phyloP scores from a whole-genome alignment of 148 eudicot genomes.

The Fallopia convolvulus region DNA sequence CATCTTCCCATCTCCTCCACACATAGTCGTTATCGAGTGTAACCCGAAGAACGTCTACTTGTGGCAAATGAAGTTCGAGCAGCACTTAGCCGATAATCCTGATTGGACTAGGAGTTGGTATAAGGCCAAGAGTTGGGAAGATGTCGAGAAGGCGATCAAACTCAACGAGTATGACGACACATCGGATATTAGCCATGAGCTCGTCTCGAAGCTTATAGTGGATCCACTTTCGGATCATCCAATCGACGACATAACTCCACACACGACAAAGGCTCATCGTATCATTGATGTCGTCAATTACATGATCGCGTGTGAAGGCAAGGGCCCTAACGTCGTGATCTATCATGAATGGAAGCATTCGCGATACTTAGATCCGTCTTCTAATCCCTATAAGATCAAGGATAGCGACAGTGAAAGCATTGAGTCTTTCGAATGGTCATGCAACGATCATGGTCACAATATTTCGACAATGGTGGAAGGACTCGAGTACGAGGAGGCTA shows the following conservation, averaged over 20 bases:
- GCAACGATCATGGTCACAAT: background rate
- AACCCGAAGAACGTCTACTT: background rate
- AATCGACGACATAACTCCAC: background rate
- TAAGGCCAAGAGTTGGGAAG: background rate
- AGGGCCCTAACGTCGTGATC: background rate
- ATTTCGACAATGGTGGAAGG: background rate
- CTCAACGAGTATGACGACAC: background rate
- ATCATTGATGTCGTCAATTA: background rate
- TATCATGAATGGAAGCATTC: background rate
- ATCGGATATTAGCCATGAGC: background rate
- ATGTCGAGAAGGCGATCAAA: background rate
- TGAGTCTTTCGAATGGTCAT: too few species aligned
- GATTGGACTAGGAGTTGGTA: background rate
- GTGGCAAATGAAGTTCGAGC: background rate
- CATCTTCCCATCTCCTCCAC: background rate
- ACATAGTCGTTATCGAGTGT: background rate
- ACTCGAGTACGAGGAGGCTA: background rate
- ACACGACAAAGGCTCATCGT: background rate
- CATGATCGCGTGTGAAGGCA: background rate
- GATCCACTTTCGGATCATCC: background rate
- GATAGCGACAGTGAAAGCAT: too few species aligned
- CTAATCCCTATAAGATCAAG: too few species aligned
- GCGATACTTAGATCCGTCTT: background rate
- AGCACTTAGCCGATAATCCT: background rate
- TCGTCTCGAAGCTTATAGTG: background rate